Percentiles rank a stretch among this genome's conserved stretches.
Evolutionary conservation across 345 rosid species (phyloP).

Genomic region (Moringa oleifera): DNA sequence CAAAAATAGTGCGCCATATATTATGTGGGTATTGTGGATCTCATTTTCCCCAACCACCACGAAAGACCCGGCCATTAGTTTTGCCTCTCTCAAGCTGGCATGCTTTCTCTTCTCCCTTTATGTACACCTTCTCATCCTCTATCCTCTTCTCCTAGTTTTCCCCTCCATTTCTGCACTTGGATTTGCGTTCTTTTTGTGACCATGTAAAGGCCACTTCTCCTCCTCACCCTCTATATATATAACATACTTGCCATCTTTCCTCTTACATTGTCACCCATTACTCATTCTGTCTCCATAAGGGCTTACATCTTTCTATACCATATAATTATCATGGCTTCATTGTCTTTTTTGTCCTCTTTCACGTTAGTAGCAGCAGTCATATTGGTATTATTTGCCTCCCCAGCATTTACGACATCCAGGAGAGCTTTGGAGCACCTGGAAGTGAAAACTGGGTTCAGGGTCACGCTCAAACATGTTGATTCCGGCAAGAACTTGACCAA

Average conservation of each 20-base stretch:
- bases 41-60: constrained; percentile 27
- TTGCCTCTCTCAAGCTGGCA: constrained; percentile 20
- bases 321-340: constrained; percentile 19
- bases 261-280: neutral
- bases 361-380: constrained; percentile 3
- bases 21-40: neutral
- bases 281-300: neutral
- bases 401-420: constrained; percentile 18
- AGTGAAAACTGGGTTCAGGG: constrained; percentile 35
- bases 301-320: neutral
- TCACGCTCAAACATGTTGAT: constrained; percentile 56
- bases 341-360: neutral
- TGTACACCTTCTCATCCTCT: constrained; percentile 3
- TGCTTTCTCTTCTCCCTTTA: constrained; percentile 17
- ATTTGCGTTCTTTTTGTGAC: neutral
- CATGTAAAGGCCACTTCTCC: constrained; percentile 10
- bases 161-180: neutral
- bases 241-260: neutral
- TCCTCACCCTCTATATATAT: neutral
- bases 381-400: constrained; percentile 5
- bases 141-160: neutral
- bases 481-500: constrained; percentile 72
- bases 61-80: constrained; percentile 10
- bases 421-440: neutral
- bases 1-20: neutral